phyloP scores from a whole-genome alignment of 768 basidiomycete species.

The Grammothele lineata region DNA sequence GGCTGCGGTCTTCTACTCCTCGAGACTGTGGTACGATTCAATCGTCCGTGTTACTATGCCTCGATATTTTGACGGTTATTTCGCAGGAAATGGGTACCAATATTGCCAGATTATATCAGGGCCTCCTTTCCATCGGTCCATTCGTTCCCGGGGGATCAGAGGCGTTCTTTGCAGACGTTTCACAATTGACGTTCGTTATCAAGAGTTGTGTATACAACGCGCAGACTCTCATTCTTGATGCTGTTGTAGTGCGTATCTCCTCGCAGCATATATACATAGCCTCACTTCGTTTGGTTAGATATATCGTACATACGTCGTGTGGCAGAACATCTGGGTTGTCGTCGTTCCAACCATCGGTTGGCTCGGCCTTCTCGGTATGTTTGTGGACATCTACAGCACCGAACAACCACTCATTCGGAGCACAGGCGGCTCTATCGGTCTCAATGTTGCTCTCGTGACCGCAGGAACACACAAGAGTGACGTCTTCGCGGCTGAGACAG shows the following conservation, averaged over 20 bases:
- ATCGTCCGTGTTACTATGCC: background rate
- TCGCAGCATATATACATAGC: no score
- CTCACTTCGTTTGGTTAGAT: no score
- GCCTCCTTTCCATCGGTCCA: conserved; percentile 10
- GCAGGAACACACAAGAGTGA: conserved; percentile 11
- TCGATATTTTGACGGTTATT: background rate
- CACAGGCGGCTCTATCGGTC: background rate
- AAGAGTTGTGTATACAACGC: conserved; percentile 18
- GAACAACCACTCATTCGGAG: no score
- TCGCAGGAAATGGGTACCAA: conserved; percentile 18
- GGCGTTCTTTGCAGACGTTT: conserved; percentile 10
- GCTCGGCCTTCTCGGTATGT: conserved; percentile 24
- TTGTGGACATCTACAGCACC: no score
- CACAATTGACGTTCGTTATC: conserved; percentile 12
- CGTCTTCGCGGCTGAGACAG: conserved; percentile 25
- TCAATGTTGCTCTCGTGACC: conserved; percentile 15
- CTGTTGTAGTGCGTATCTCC: conserved; percentile 22
- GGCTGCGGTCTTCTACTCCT: conserved; percentile 16
- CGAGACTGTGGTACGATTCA: conserved; percentile 14
- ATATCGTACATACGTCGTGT: conserved; percentile 26
- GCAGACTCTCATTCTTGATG: conserved; percentile 20
- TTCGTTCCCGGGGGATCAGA: conserved; percentile 3
- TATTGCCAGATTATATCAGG: conserved; percentile 9
- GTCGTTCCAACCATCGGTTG: conserved; percentile 27
- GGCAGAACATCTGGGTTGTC: conserved; percentile 26